phyloP scores from a whole-genome alignment of 495 filamentous ascomycete species.

The Daldinia caldariorum region DNA sequence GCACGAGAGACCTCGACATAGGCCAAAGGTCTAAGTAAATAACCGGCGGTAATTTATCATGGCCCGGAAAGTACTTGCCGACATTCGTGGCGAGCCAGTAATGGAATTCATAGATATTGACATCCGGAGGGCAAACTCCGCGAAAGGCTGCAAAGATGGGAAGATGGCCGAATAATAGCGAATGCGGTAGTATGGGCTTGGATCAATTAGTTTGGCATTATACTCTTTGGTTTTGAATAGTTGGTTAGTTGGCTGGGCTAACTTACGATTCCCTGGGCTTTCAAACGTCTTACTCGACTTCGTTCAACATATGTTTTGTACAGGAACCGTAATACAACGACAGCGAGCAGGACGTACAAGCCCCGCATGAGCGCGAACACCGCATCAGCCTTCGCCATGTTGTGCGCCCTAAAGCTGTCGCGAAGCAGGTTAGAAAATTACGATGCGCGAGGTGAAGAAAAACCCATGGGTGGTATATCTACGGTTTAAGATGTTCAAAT shows the following conservation, averaged over 20 bases:
- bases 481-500: background rate
- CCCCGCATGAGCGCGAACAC: constrained; percentile 10
- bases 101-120: constrained; percentile 43
- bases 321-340: constrained; percentile 32
- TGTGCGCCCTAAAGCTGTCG: background rate
- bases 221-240: background rate
- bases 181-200: constrained; percentile 46
- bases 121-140: constrained; percentile 38
- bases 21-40: constrained; percentile 62
- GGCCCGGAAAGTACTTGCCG: constrained; percentile 46
- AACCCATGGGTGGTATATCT: background rate
- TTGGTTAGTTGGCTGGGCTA: background rate
- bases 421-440: background rate
- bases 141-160: constrained; percentile 39
- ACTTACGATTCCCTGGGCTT: constrained; percentile 46
- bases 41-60: constrained; percentile 40
- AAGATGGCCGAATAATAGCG: constrained; percentile 42
- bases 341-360: constrained; percentile 23
- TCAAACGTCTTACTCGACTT: constrained; percentile 34
- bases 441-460: background rate
- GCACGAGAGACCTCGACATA: constrained; percentile 39
- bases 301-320: constrained; percentile 39
- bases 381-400: background rate
- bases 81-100: constrained; percentile 39
- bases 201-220: constrained; percentile 1